Percentiles rank a stretch among this genome's conserved stretches.
phyloP scores from a whole-genome alignment of 2,329 filamentous ascomycete species.

The Tolypocladium tundrense region DNA sequence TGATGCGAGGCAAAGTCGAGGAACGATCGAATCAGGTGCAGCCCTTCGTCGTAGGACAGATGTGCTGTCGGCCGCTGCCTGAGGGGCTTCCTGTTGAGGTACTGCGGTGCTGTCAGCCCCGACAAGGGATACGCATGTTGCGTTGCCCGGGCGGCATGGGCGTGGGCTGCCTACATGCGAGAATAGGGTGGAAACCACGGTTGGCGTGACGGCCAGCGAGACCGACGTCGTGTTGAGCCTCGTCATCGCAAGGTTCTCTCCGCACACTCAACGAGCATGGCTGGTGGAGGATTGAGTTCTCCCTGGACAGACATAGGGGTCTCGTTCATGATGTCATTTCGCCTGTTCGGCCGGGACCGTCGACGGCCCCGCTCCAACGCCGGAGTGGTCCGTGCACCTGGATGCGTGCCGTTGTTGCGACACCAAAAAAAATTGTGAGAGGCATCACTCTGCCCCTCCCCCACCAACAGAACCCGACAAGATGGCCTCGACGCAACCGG shows the following conservation, averaged over 20 bases:
- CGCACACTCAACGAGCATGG: not conserved
- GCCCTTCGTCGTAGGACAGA: conserved; percentile 87
- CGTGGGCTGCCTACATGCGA: conserved; percentile 56
- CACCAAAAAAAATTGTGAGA: not conserved
- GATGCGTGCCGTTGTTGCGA: not conserved
- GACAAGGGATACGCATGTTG: not conserved
- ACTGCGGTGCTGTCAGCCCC: conserved; percentile 36
- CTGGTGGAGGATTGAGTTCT: not conserved
- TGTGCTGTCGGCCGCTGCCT: conserved; percentile 77
- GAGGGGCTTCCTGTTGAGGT: conserved; percentile 66
- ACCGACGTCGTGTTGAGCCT: conserved; percentile 71
- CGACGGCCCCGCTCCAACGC: not conserved
- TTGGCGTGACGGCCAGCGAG: conserved; percentile 74
- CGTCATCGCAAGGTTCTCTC: conserved; percentile 24
- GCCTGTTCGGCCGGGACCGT: no score
- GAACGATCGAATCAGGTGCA: conserved; percentile 80
- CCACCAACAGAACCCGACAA: not conserved
- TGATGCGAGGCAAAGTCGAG: conserved; percentile 77
- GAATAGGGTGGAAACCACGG: conserved; percentile 76
- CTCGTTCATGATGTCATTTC: not conserved
- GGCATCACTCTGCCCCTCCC: not conserved
- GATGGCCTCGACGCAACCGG: conserved; percentile 21
- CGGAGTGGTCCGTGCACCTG: not conserved
- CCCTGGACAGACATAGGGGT: not conserved
- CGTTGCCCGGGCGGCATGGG: not conserved